These are phyloP conservation scores for Phallus indusiatus DNA, from an alignment of 768 basidiomycete species.

Conservation along the genomic window DNA sequence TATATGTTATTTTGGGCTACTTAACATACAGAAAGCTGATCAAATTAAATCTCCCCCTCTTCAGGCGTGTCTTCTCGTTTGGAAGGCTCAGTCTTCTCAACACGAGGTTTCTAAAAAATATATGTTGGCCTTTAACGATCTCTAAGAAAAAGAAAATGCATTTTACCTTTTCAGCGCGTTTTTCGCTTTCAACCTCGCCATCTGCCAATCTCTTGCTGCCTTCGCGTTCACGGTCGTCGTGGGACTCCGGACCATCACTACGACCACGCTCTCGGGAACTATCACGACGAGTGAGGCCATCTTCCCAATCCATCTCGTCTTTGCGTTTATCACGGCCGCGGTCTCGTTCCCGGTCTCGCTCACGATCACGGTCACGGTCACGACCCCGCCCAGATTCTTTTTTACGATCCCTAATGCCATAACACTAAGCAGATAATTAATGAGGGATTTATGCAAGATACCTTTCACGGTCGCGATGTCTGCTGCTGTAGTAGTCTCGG, in stretches of 20 bases:
- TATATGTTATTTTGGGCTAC: background rate
- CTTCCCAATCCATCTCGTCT: slow-evolving; percentile 9
- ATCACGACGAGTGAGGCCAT: background rate
- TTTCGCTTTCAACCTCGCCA: slow-evolving; percentile 21
- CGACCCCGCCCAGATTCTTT: slow-evolving; percentile 28
- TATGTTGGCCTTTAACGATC: slow-evolving; percentile 41
- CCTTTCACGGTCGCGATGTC: slow-evolving; percentile 28
- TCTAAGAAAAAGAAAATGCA: slow-evolving; percentile 28
- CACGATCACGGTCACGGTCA: slow-evolving; percentile 25
- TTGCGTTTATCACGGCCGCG: slow-evolving; percentile 23
- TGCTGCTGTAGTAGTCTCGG: slow-evolving; percentile 10
- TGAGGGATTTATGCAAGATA: background rate
- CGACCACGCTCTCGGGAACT: background rate
- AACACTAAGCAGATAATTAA: background rate
- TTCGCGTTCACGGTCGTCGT: slow-evolving; percentile 22
- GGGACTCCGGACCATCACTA: slow-evolving; percentile 29
- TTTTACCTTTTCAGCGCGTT: slow-evolving; percentile 55
- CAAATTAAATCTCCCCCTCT: slow-evolving; percentile 70
- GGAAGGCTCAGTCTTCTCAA: slow-evolving; percentile 17
- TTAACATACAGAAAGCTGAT: background rate
- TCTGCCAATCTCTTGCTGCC: slow-evolving; percentile 23
- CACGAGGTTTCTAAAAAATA: slow-evolving; percentile 1
- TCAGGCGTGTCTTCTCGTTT: slow-evolving; percentile 69
- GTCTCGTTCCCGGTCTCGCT: slow-evolving; percentile 28
- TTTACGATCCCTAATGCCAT: slow-evolving; percentile 28